A percentile compares a stretch with the other conserved stretches of the same genome.
These are phyloP conservation scores for Limnanthes douglasii DNA, from an alignment of 345 rosid species.

Conservation along the genomic window DNA sequence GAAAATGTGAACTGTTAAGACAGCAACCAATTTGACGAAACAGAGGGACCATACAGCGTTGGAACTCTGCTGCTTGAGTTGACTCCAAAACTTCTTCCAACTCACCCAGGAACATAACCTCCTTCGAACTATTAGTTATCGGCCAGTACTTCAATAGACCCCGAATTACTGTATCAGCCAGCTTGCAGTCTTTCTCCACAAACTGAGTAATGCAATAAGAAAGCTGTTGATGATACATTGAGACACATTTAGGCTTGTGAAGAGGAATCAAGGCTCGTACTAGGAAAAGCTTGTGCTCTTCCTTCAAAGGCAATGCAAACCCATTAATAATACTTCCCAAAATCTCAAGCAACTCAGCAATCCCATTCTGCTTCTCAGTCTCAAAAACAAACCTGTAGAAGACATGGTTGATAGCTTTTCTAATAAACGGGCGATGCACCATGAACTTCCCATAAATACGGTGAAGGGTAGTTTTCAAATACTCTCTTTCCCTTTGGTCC, in stretches of 20 bases:
- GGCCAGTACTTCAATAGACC: conserved; percentile 73
- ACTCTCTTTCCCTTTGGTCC: conserved; percentile 59
- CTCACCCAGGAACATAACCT: conserved; percentile 77
- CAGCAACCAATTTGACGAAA: conserved; percentile 45
- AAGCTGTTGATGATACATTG: conserved; percentile 63
- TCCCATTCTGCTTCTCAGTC: conserved; percentile 56
- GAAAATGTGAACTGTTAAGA: conserved; percentile 72
- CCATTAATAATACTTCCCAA: conserved; percentile 74
- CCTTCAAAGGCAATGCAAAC: conserved; percentile 73
- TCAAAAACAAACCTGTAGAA: conserved; percentile 61
- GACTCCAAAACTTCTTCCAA: conserved; percentile 76
- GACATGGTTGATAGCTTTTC: conserved; percentile 54
- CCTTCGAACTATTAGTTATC: conserved; percentile 58
- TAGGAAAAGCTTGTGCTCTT: conserved; percentile 73
- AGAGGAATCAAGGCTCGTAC: conserved; percentile 68
- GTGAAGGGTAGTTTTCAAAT: conserved; percentile 47
- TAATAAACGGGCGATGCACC: conserved; percentile 55
- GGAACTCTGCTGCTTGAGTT: conserved; percentile 71
- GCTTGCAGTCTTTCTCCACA: conserved; percentile 74
- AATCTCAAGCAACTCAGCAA: conserved; percentile 67
- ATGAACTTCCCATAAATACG: conserved; percentile 55
- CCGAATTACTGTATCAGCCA: conserved; percentile 59
- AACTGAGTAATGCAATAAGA: conserved; percentile 71
- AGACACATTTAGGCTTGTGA: conserved; percentile 55
- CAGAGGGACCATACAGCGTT: conserved; percentile 62